phyloP scores from a whole-genome alignment of 352 stramenopile species.

The Phytopythium litorale region DNA sequence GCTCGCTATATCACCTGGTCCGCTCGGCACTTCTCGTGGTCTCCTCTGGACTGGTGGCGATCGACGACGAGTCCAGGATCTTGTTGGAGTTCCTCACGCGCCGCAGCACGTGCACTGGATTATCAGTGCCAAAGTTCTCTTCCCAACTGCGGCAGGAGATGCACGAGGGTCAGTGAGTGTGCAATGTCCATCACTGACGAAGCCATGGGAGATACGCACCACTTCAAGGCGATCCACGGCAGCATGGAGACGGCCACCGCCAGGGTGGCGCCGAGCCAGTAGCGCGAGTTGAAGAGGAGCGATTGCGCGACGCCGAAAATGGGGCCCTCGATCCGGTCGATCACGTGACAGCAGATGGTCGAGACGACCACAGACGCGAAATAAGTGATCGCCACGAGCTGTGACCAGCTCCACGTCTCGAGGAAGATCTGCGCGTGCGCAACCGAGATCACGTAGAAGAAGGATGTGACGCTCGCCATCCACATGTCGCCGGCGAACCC shows the following conservation, averaged over 20 bases:
- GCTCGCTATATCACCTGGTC: background rate
- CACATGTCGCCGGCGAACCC: slow-evolving; percentile 66
- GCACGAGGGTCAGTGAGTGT: background rate
- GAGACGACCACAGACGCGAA: slow-evolving; percentile 46
- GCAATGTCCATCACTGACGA: background rate
- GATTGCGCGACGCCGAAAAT: slow-evolving; percentile 48
- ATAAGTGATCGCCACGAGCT: slow-evolving; percentile 36
- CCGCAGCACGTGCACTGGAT: slow-evolving; percentile 72
- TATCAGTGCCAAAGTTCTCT: slow-evolving; percentile 71
- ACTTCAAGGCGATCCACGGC: slow-evolving; percentile 64
- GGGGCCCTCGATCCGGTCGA: slow-evolving; percentile 43
- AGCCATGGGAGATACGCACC: slow-evolving; percentile 27
- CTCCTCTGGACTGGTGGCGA: slow-evolving; percentile 9
- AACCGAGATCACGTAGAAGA: slow-evolving; percentile 92
- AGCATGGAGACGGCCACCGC: slow-evolving; percentile 38
- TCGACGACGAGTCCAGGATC: slow-evolving; percentile 51
- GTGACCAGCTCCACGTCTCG: slow-evolving; percentile 81
- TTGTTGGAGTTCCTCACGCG: slow-evolving; percentile 72
- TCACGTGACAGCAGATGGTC: slow-evolving; percentile 40
- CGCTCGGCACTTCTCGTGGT: background rate
- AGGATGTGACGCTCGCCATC: slow-evolving; percentile 88
- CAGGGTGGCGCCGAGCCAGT: slow-evolving; percentile 63
- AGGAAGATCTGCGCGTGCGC: slow-evolving; percentile 87
- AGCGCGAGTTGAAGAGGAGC: slow-evolving; percentile 29
- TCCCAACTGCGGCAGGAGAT: slow-evolving; percentile 32